Base-by-base conservation (phyloP, 2,329 filamentous ascomycete species). In the Penicillium crustosum region DNA sequence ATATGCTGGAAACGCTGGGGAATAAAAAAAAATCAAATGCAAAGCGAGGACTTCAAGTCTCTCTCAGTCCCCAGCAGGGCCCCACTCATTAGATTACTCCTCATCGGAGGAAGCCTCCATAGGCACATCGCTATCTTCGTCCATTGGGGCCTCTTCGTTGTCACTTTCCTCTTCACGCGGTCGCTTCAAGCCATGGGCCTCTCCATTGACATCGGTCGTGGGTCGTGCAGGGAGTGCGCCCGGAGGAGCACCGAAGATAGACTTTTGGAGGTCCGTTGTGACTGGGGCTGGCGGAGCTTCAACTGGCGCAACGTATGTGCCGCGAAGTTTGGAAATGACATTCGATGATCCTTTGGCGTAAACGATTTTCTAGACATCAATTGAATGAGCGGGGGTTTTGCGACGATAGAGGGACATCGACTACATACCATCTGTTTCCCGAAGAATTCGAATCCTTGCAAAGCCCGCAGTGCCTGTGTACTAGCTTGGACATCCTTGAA, bases 311-410 rank as follows among this genome's bases (percentile, higher is more conserved):
- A 88, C 87, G 78, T 92, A 96, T 15, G 91, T 93, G 61, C 94
- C 94, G 65, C 96, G 93, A 53, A 99, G 86, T 75, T 96, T 96
- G 35, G 91, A 86, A 61, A 99, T 86, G 25, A 89, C 89, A 73
- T 96, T 83, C 4, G 93, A 97, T 72, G 93, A 93, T 57, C 88
- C 87, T 75, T 93, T 96, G 57, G 90, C 92, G 74, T 97, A 99
- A 64, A 88, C 82, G 66, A 99, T 92, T 85, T 87, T 90, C 93
- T 97, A 66, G 23, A 55, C 21, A 25, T 27, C 42, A 19, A 29
- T 33, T 49, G 35, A 48, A 36, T 57, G 43, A 55, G 44, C 21
- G 23, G n/a, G 49, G 8, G 35, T 60, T 61, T 36, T 53, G 57
- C 49, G 21, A 33, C 21, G 23, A 33, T n/a, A 36, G 23, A 6